Base-by-base conservation (phyloP, 345 rosid species). In the Citrus maxima region DNA sequence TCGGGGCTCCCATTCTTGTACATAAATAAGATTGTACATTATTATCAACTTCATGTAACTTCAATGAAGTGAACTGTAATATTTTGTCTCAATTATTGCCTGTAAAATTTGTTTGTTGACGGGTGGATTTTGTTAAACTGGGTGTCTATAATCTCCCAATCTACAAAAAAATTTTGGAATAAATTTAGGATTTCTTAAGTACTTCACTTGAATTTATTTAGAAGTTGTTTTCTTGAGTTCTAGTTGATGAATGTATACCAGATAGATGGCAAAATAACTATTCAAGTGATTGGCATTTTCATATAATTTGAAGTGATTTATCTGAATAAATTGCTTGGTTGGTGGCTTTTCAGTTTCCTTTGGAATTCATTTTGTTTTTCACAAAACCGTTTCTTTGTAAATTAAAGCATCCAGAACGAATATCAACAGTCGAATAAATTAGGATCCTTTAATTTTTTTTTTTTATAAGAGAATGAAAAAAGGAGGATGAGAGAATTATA, bases 21-120 rank as follows among this genome's bases (percentile, higher is more conserved):
- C 7, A 69, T 82, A 82, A 75, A 76, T 84, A 84, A 75, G 40
- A 21, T 32, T 35, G 8, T 51, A 58, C 19, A 24, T n/a, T 18
- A 79, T 60, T 12, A 34, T 51, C 14, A 70, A 70, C 75, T 70
- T 71, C 30, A 13, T 74, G 38, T 32, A 65, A 65, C 70, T 64
- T 72, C 19, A 75, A 71, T 73, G 79, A 56, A 73, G 63, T 68
- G 38, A 54, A 77, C 70, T 4, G 7, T 54, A 51, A 71, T 81
- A 12, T 4, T 51, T 1, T 6, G 30, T 51, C 18, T 34, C 75
- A 72, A 66, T 63, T 68, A 63, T 76, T 37, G 2, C 10, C 10
- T 7, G 10, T 37, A 37, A 37, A 37, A 60, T 59, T 60, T 63
- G 49, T 73, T 70, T 56, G 54, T 70, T 66, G 76, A 60, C 30